Base-by-base conservation (phyloP, 2,329 filamentous ascomycete species). In the Colletotrichum gigasporum region DNA sequence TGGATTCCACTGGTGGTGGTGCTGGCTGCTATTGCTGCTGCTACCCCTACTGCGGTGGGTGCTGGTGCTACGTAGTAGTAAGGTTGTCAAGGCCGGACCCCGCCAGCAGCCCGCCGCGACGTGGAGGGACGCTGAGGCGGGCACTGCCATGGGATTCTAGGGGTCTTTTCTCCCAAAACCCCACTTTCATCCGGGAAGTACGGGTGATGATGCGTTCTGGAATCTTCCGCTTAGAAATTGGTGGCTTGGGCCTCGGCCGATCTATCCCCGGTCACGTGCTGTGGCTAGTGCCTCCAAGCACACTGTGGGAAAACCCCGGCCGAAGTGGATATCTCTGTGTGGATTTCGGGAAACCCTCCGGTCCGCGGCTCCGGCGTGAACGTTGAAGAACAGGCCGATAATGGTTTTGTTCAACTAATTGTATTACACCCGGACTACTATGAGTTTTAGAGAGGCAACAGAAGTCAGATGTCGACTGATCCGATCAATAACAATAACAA, bases 161-260 rank as follows among this genome's bases (percentile, higher is more conserved):
- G 60, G 56, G 48, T 55, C 56, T 34, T 24, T 45, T 26, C 16
- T 28, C 60, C 18, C 28, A 24, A 30, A 9, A 60, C 56, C 56
- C 62, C 62, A 65, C 56, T 42, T 54, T 59, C 28, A 34, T 42
- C 39, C 50, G 48, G 56, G 42, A 50, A 39, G 32, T n/a, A 42
- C 62, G 62, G 62, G 30, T 39, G 56, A 12, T n/a, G 34, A 45
- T 44, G 26, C 35, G 20, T 65, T 65, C 62, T 65, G 41, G 62
- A 65, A 65, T 65, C 62, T 65, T 65, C 62, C 56, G 62, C 56
- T 65, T 62, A 65, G 62, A 65, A 65, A 65, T 61, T 16, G n/a
- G 62, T 65, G 56, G 56, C 62, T 63, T 37, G 34, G 6, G 37
- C 16, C n/a, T 32, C 37, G 28, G 44, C 24, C 7, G 22, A 28